These are phyloP conservation scores for Pistacia integerrima DNA, from an alignment of 345 rosid species.

Conservation along the genomic window DNA sequence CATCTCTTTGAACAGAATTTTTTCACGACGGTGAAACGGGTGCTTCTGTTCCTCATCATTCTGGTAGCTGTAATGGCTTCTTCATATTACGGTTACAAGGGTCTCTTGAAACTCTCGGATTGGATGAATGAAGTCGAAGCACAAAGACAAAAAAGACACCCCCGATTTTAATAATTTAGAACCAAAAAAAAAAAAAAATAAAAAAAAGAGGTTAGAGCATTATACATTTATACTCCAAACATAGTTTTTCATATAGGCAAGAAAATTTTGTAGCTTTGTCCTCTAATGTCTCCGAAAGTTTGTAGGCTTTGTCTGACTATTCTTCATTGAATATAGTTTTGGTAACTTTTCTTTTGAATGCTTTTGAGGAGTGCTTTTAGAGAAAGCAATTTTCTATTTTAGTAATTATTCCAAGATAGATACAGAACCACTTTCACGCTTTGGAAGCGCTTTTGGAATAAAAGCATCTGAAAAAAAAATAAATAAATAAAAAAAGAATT, in stretches of 20 bases:
- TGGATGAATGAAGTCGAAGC: slow-evolving; percentile 89
- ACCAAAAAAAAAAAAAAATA: too few species aligned
- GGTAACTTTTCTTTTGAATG: too few species aligned
- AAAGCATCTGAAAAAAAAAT: too few species aligned
- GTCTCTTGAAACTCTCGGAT: slow-evolving; percentile 68
- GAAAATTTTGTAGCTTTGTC: slow-evolving; percentile 4
- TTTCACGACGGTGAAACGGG: slow-evolving; percentile 38
- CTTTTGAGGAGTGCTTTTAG: too few species aligned
- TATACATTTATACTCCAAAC: not conserved
- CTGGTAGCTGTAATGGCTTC: slow-evolving; percentile 35
- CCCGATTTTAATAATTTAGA: slow-evolving; percentile 29
- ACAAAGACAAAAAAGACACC: slow-evolving; percentile 50
- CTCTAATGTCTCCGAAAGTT: not conserved
- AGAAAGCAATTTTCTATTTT: too few species aligned
- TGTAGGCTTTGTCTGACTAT: not conserved
- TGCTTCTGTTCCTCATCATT: slow-evolving; percentile 43
- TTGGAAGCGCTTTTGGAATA: too few species aligned
- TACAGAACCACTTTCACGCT: too few species aligned
- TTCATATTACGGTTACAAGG: slow-evolving; percentile 77
- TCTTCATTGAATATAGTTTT: not conserved
- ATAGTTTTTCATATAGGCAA: not conserved
- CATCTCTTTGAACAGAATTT: slow-evolving; percentile 51
- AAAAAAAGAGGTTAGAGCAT: slow-evolving; percentile 1
- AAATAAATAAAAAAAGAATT: too few species aligned
- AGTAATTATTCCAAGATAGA: too few species aligned